A percentile compares a stretch with the other conserved stretches of the same genome.
These are phyloP conservation scores for Penicillium expansum DNA, from an alignment of 2,329 filamentous ascomycete species.

Conservation along the genomic window DNA sequence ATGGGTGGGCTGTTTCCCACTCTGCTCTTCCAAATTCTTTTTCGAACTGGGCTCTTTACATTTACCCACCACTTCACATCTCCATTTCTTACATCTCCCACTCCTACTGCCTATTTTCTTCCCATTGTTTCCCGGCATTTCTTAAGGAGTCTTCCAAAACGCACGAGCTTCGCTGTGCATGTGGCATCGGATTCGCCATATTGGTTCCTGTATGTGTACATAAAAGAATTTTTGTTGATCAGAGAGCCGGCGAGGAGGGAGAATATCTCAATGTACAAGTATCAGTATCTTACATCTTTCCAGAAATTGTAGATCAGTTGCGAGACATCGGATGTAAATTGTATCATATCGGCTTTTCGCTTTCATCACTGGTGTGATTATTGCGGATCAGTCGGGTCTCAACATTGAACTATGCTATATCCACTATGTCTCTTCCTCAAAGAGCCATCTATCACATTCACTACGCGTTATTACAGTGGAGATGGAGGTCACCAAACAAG, in stretches of 20 bases:
- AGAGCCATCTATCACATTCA: too few species aligned
- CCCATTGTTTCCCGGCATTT: conserved; percentile 11
- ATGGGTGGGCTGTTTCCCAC: conserved; percentile 1
- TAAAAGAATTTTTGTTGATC: conserved; percentile 11
- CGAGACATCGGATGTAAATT: neutral
- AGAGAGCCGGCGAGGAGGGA: conserved; percentile 4
- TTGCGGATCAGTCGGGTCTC: neutral
- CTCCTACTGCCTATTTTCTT: neutral
- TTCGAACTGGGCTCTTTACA: neutral
- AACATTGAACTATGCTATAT: neutral
- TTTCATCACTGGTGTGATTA: neutral
- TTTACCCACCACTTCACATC: neutral
- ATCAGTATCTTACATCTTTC: neutral
- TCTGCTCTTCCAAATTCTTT: neutral
- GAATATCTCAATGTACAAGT: conserved; percentile 14
- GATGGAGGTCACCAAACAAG: neutral
- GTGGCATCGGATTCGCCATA: neutral
- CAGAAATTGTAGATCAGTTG: neutral
- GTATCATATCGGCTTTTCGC: neutral
- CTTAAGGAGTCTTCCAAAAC: conserved; percentile 5
- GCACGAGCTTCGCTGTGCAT: conserved; percentile 5
- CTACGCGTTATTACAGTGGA: neutral
- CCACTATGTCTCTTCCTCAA: neutral
- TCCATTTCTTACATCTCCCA: neutral
- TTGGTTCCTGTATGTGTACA: conserved; percentile 17